Evolutionary conservation across 225 moss, liverwort and hornwort species (phyloP).

Genomic region (Ulota crispa): DNA sequence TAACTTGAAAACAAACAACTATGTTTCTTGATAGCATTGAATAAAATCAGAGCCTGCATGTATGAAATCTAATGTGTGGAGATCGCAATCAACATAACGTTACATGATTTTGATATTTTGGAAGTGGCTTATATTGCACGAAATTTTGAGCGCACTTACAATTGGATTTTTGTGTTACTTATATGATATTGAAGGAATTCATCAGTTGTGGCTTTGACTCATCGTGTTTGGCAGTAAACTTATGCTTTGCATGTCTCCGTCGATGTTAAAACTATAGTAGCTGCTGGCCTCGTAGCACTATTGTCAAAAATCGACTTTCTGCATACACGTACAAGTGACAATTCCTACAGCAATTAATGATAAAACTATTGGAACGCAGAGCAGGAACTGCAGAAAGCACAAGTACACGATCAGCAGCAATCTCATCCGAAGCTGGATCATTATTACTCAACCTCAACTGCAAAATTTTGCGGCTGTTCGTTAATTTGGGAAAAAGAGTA

Average conservation of each 20-base stretch:
- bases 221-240: neutral
- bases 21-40: neutral
- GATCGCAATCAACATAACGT: neutral
- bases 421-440: neutral
- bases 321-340: neutral
- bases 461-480: too few species aligned
- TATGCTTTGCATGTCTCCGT: neutral
- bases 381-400: neutral
- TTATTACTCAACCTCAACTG: neutral
- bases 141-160: neutral
- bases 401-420: neutral
- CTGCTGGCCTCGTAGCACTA: neutral
- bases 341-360: neutral
- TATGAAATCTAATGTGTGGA: neutral
- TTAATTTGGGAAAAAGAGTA: too few species aligned
- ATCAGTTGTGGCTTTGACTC: constrained; percentile 6
- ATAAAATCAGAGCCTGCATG: neutral
- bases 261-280: neutral
- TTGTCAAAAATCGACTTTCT: neutral
- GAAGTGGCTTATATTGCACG: neutral
- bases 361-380: neutral
- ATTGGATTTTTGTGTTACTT: neutral
- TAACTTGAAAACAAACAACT: too few species aligned
- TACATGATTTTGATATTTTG: constrained; percentile 5
- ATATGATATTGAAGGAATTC: constrained; percentile 1